phyloP scores from a whole-genome alignment of 2,329 filamentous ascomycete genomes.

The Mollisiaceae sp. region DNA sequence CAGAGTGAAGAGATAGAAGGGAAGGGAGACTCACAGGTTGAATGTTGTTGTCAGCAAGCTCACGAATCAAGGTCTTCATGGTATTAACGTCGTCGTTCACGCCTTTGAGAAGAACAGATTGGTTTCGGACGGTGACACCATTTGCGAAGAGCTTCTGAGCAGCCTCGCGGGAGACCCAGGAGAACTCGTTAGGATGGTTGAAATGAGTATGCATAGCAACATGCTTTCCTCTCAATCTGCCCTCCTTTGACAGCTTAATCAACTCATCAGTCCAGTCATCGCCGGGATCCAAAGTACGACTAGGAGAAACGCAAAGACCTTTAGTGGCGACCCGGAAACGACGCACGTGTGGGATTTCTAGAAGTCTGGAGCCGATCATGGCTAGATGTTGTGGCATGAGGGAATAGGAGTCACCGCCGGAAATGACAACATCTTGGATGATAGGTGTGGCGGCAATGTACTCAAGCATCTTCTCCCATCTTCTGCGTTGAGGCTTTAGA shows the following conservation, averaged over 20 bases:
- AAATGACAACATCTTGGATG: conserved; percentile 65
- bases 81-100: conserved; percentile 61
- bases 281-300: conserved; percentile 55
- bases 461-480: conserved; percentile 62
- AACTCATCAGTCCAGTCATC: conserved; percentile 61
- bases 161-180: conserved; percentile 61
- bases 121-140: conserved; percentile 63
- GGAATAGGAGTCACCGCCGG: conserved; percentile 66
- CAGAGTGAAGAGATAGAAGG: background rate
- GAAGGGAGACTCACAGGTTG: conserved; percentile 52
- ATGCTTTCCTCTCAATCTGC: conserved; percentile 59
- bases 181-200: conserved; percentile 66
- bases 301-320: conserved; percentile 63
- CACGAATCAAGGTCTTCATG: conserved; percentile 59
- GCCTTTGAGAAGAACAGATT: conserved; percentile 62
- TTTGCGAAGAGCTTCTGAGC: conserved; percentile 55
- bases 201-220: conserved; percentile 70
- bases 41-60: conserved; percentile 60
- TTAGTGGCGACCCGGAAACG: conserved; percentile 67
- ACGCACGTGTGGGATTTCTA: conserved; percentile 61
- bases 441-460: conserved; percentile 58
- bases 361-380: conserved; percentile 59
- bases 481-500: conserved; percentile 46
- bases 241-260: conserved; percentile 55
- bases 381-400: conserved; percentile 57